These are phyloP conservation scores for Senna siamea DNA, from an alignment of 306 rosid species.

Conservation along the genomic window DNA sequence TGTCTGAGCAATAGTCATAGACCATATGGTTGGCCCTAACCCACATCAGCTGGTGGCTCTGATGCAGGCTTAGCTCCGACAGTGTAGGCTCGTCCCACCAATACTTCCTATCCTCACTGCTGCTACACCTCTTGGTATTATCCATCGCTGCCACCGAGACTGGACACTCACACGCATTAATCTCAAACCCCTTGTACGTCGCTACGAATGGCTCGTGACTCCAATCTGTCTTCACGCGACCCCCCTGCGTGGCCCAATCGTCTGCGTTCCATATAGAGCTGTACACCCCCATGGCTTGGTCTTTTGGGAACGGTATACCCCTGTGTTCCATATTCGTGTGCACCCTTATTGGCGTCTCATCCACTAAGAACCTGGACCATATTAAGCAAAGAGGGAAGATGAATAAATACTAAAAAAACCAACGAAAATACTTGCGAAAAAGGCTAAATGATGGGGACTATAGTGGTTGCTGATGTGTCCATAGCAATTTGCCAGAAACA, in stretches of 20 bases:
- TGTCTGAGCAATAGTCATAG: conserved; percentile 83
- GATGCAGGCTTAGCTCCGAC: conserved; percentile 71
- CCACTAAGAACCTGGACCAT: conserved; percentile 67
- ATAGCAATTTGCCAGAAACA: conserved; percentile 16
- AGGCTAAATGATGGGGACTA: background rate
- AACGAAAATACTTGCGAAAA: background rate
- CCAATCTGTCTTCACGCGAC: conserved; percentile 92
- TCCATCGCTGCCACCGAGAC: conserved; percentile 46
- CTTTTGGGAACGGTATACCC: conserved; percentile 76
- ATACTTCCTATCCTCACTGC: conserved; percentile 59
- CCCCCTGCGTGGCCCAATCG: conserved; percentile 98
- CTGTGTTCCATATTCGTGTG: conserved; percentile 84
- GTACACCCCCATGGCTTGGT: conserved; percentile 89
- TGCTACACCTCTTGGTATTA: conserved; percentile 53
- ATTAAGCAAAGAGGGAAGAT: too few relatives aligned
- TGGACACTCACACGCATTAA: conserved; percentile 71
- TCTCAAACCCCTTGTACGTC: conserved; percentile 64
- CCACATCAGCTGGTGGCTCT: conserved; percentile 87
- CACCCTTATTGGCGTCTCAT: conserved; percentile 89
- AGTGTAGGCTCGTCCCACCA: conserved; percentile 91
- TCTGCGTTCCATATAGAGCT: conserved; percentile 98
- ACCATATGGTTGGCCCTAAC: conserved; percentile 87
- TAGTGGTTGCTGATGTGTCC: conserved; percentile 21
- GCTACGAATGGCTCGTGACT: conserved; percentile 81
- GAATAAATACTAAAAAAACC: background rate